Conservation (phyloP, 441 rosid species). For the Oxalis stricta region DNA sequence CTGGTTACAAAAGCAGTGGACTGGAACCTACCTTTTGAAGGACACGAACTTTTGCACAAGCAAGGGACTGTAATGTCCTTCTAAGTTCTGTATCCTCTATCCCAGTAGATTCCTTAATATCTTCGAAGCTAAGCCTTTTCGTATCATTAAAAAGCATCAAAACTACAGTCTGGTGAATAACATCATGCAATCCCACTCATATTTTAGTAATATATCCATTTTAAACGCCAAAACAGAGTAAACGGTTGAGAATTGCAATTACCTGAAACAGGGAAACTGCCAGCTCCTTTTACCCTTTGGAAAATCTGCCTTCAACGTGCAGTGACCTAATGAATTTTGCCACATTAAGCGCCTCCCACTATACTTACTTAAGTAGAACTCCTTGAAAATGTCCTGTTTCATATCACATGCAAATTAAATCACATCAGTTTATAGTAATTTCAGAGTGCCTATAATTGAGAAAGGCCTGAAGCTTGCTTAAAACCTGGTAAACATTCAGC, state of each 20-base stretch:
- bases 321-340: slow-evolving; percentile 96
- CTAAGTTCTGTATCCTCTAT: slow-evolving; percentile 95
- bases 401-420: slow-evolving; percentile 10
- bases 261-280: slow-evolving; percentile 98
- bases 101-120: slow-evolving; percentile 89
- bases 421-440: neutral
- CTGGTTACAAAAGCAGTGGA: neutral
- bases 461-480: slow-evolving; percentile 7
- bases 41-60: slow-evolving; percentile 95
- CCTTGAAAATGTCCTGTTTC: slow-evolving; percentile 87
- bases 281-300: slow-evolving; percentile 88
- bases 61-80: slow-evolving; percentile 95
- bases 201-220: slow-evolving; percentile 13
- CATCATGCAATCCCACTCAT: slow-evolving; percentile 3
- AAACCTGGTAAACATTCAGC: slow-evolving; percentile 93
- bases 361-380: slow-evolving; percentile 90
- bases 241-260: too few species aligned
- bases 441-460: neutral
- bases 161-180: slow-evolving; percentile 67
- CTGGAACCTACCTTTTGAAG: slow-evolving; percentile 71
- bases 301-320: slow-evolving; percentile 89
- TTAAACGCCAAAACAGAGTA: too few species aligned
- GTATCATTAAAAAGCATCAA: slow-evolving; percentile 97
- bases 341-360: slow-evolving; percentile 98
- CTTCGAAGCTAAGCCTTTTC: slow-evolving; percentile 79